These are phyloP conservation scores for Taiozyma sp. DNA, from an alignment of 1,139 yeast species.

Conservation along the genomic window DNA sequence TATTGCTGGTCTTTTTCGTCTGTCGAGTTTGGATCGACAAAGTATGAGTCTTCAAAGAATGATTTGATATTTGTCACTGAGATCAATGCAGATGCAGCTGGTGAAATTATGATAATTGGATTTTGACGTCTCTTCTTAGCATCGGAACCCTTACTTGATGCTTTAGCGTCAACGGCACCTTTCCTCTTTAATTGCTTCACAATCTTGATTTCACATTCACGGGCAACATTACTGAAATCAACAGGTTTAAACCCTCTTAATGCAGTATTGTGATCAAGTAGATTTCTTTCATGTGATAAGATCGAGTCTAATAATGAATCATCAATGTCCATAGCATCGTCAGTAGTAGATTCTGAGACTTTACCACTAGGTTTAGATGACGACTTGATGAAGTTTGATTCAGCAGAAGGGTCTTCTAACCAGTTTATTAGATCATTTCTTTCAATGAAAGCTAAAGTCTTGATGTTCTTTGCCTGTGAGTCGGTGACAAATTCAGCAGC, in stretches of 20 bases:
- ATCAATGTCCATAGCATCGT: constrained; percentile 20
- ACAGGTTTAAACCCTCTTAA: constrained; percentile 72
- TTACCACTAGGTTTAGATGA: constrained; percentile 9
- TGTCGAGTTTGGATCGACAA: constrained; percentile 44
- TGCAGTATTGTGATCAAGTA: constrained; percentile 74
- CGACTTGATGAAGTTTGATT: constrained; percentile 44
- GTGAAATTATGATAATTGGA: constrained; percentile 91
- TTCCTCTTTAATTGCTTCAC: constrained; percentile 47
- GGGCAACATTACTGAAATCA: constrained; percentile 67
- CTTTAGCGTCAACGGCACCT: constrained; percentile 21
- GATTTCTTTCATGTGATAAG: constrained; percentile 53
- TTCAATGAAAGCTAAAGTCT: constrained; percentile 77
- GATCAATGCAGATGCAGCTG: constrained; percentile 87
- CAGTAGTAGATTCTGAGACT: background rate
- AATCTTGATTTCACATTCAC: constrained; percentile 63
- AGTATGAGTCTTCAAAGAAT: constrained; percentile 74
- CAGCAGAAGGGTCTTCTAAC: constrained; percentile 63
- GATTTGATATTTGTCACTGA: constrained; percentile 78
- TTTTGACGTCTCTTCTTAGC: constrained; percentile 40
- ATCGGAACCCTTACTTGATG: constrained; percentile 10
- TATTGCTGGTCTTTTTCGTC: constrained; percentile 11
- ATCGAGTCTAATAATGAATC: constrained; percentile 57
- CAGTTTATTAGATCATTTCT: constrained; percentile 80
- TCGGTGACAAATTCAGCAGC: constrained; percentile 79
- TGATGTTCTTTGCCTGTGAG: constrained; percentile 58